Conservation (phyloP, 768 basidiomycete species). For the Cystoderma amianthinum region DNA sequence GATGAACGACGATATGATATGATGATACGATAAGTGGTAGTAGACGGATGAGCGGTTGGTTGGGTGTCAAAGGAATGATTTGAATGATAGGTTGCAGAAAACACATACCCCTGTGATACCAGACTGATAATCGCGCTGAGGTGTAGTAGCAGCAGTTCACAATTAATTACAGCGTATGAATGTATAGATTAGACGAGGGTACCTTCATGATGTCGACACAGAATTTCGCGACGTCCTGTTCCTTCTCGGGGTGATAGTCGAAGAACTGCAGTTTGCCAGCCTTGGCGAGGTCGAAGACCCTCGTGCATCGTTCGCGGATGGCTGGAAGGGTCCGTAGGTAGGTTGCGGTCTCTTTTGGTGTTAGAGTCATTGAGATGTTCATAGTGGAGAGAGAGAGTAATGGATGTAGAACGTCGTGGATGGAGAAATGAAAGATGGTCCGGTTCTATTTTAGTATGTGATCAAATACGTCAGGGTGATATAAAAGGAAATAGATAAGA, state of each 20-base stretch:
- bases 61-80: too few relatives aligned
- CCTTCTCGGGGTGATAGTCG: slow-evolving; percentile 74
- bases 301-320: slow-evolving; percentile 80
- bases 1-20: too few relatives aligned
- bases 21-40: too few relatives aligned
- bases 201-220: slow-evolving; percentile 78
- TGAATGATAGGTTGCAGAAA: background rate
- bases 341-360: slow-evolving; percentile 35
- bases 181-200: too few relatives aligned
- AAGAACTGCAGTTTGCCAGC: slow-evolving; percentile 78
- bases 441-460: too few relatives aligned
- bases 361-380: slow-evolving; percentile 20
- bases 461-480: too few relatives aligned
- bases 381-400: slow-evolving; percentile 14
- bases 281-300: slow-evolving; percentile 74
- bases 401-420: too few relatives aligned
- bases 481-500: too few relatives aligned
- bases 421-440: too few relatives aligned
- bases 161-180: slow-evolving; percentile 4
- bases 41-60: too few relatives aligned
- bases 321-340: slow-evolving; percentile 85
- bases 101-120: slow-evolving; percentile 53
- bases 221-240: slow-evolving; percentile 61
- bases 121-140: slow-evolving; percentile 73
- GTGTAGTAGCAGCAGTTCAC: too few relatives aligned